Evolutionary conservation across 1,139 yeast genomes (phyloP).

Genomic region (Geotrichum reessii): DNA sequence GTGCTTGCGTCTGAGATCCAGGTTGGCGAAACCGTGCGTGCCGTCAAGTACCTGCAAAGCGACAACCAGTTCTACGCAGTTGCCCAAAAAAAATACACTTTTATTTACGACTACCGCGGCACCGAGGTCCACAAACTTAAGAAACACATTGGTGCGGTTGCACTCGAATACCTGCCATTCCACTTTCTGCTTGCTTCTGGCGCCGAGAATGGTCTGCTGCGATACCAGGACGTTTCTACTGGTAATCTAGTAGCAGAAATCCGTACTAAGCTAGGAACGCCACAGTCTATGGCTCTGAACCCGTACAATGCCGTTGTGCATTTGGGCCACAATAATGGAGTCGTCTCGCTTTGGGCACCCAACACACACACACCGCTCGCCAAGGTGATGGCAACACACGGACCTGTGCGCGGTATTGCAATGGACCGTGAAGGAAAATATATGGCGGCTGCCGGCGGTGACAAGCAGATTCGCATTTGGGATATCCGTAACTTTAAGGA

Average conservation of each 20-base stretch:
- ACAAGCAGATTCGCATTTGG: conserved; percentile 83
- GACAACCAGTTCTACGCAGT: conserved; percentile 86
- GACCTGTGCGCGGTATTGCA: conserved; percentile 82
- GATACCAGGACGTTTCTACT: conserved; percentile 93
- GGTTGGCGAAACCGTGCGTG: conserved; percentile 82
- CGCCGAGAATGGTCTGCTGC: conserved; percentile 80
- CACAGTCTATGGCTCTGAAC: conserved; percentile 80
- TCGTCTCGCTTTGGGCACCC: conserved; percentile 92
- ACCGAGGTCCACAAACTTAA: conserved; percentile 86
- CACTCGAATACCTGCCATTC: conserved; percentile 83
- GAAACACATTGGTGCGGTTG: conserved; percentile 80
- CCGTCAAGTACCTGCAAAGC: conserved; percentile 83
- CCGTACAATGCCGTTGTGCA: conserved; percentile 96
- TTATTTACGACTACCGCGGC: conserved; percentile 86
- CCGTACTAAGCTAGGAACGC: conserved; percentile 85
- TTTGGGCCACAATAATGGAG: conserved; percentile 90
- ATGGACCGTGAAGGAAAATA: conserved; percentile 88
- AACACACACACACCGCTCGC: conserved; percentile 80
- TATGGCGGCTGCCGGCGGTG: conserved; percentile 92
- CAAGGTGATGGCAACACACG: conserved; percentile 72
- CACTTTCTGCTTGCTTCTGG: conserved; percentile 84
- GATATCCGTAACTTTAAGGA: conserved; percentile 80
- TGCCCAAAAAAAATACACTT: conserved; percentile 93
- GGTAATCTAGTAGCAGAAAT: conserved; percentile 80
- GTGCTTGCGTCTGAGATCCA: conserved; percentile 72